A percentile compares a stretch with the other conserved stretches of the same genome.
Conservation (phyloP, 2,329 filamentous ascomycete genomes). For the Ophiostoma triangulosporum region DNA sequence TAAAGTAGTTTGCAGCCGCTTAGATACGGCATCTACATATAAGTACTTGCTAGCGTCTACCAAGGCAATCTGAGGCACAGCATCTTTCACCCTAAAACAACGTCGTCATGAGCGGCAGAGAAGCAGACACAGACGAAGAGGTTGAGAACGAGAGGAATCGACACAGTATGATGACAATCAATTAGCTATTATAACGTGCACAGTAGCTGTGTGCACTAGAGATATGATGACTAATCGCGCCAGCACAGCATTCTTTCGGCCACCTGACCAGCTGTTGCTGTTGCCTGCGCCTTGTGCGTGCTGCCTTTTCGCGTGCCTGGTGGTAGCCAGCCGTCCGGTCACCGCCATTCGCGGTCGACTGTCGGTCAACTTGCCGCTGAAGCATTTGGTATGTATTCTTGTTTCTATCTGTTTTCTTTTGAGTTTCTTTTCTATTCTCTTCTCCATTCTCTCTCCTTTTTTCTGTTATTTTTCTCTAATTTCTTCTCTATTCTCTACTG, state of each 20-base stretch:
- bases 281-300: too few species aligned
- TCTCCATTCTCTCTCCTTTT: background rate
- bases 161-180: too few species aligned
- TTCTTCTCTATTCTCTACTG: too few species aligned
- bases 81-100: background rate
- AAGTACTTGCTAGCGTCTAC: background rate
- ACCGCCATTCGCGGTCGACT: background rate
- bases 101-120: background rate
- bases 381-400: background rate
- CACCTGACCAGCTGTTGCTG: too few species aligned
- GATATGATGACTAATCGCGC: too few species aligned
- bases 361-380: background rate
- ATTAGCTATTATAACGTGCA: too few species aligned
- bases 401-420: too few species aligned
- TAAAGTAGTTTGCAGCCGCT: background rate
- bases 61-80: background rate
- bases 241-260: too few species aligned
- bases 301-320: too few species aligned
- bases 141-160: too few species aligned
- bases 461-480: background rate
- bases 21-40: background rate
- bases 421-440: background rate
- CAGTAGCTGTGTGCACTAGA: too few species aligned
- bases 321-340: background rate
- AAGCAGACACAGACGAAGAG: too few species aligned